Evolutionary conservation across 441 rosid species (phyloP).

Genomic region (Raphanus hybrid): DNA sequence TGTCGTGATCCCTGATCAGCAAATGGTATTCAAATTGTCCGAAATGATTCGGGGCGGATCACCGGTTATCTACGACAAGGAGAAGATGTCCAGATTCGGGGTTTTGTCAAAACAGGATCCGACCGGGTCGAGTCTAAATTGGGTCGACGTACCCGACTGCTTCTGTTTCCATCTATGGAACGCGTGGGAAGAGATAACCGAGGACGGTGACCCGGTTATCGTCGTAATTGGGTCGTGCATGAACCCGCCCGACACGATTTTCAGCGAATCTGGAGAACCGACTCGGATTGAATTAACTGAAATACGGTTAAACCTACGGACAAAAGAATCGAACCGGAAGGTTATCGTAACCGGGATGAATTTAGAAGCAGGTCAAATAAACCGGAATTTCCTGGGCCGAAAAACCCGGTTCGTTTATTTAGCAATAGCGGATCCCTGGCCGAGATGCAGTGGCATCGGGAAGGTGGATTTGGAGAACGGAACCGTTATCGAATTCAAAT

Average conservation of each 20-base stretch:
- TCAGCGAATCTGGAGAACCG: constrained; percentile 49
- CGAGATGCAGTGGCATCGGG: constrained; percentile 67
- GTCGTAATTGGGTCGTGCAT: constrained; percentile 71
- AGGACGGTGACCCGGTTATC: constrained; percentile 45
- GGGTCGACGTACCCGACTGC: constrained; percentile 63
- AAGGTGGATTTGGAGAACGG: constrained; percentile 59
- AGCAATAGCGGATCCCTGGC: constrained; percentile 84
- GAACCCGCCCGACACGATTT: constrained; percentile 72
- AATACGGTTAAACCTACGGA: constrained; percentile 59
- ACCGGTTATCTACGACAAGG: constrained; percentile 58
- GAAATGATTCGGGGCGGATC: constrained; percentile 77
- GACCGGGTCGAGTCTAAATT: constrained; percentile 49
- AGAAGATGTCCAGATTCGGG: constrained; percentile 59
- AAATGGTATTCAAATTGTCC: constrained; percentile 67
- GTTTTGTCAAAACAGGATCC: constrained; percentile 47
- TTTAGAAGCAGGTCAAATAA: constrained; percentile 72
- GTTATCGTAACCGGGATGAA: constrained; percentile 52
- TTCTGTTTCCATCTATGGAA: constrained; percentile 81
- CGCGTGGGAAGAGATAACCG: constrained; percentile 70
- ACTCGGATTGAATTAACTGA: constrained; percentile 53
- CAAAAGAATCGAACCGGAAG: constrained; percentile 48
- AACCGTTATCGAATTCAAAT: constrained; percentile 44
- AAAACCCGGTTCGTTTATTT: constrained; percentile 59
- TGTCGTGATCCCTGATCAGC: constrained; percentile 74
- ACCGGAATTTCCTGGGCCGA: constrained; percentile 47